Evolutionary conservation across 2,329 filamentous ascomycete genomes (phyloP).

Genomic region (Meredithiella fracta): DNA sequence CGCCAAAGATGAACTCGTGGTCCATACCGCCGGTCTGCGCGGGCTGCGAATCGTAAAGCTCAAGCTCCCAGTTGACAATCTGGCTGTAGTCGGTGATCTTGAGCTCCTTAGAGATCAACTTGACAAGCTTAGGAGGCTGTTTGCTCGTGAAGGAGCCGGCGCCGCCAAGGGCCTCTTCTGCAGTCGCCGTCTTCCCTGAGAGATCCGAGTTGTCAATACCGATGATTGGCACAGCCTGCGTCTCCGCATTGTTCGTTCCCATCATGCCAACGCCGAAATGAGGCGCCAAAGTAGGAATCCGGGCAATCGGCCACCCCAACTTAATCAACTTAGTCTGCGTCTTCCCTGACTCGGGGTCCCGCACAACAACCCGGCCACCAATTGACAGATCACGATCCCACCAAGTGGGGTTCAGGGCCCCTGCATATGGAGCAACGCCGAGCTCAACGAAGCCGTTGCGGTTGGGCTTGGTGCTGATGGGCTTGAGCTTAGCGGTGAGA

Average conservation of each 20-base stretch:
- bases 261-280: conserved; percentile 73
- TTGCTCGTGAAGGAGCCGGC: conserved; percentile 59
- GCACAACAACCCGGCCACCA: conserved; percentile 75
- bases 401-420: conserved; percentile 77
- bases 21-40: conserved; percentile 71
- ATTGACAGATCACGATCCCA: conserved; percentile 92
- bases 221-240: conserved; percentile 84
- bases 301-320: conserved; percentile 84
- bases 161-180: conserved; percentile 34
- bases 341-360: conserved; percentile 54
- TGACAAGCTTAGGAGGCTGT: conserved; percentile 72
- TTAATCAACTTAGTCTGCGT: conserved; percentile 71
- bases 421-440: conserved; percentile 84
- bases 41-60: conserved; percentile 82
- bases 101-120: conserved; percentile 65
- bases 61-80: conserved; percentile 92
- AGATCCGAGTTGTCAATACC: conserved; percentile 62
- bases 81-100: conserved; percentile 46
- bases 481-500: conserved; percentile 79
- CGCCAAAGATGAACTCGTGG: conserved; percentile 86
- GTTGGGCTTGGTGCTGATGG: conserved; percentile 67
- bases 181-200: conserved; percentile 18
- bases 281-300: conserved; percentile 78
- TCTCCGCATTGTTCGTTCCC: conserved; percentile 63
- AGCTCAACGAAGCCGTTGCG: conserved; percentile 78